Percentiles rank a stretch among this genome's conserved stretches.
phyloP scores from a whole-genome alignment of 257 asterid genomes.

The Lavandula angustifolia region DNA sequence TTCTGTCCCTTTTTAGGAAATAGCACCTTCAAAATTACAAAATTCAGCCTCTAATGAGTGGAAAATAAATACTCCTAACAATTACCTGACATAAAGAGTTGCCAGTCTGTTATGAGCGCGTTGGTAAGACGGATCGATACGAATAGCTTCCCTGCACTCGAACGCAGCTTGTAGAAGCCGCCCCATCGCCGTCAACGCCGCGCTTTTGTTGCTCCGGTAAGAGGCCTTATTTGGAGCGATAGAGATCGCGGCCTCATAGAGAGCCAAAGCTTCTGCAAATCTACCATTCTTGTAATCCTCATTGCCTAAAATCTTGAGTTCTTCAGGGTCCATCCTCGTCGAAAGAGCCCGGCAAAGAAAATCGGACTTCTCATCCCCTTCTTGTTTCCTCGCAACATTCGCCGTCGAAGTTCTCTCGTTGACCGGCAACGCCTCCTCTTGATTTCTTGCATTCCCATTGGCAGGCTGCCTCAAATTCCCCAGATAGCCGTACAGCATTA shows the following conservation, averaged over 20 bases:
- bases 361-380: constrained; percentile 43
- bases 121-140: constrained; percentile 64
- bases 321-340: constrained; percentile 88
- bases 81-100: constrained; percentile 57
- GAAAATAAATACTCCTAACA: too few species aligned
- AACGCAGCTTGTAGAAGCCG: constrained; percentile 84
- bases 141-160: constrained; percentile 76
- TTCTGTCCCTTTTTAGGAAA: too few species aligned
- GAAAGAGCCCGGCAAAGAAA: constrained; percentile 81
- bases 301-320: constrained; percentile 82
- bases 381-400: constrained; percentile 50
- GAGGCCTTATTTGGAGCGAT: constrained; percentile 90
- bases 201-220: constrained; percentile 90
- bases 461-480: constrained; percentile 65
- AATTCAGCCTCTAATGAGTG: too few species aligned
- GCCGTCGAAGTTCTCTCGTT: constrained; percentile 45
- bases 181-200: constrained; percentile 84
- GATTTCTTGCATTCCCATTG: constrained; percentile 49
- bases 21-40: too few species aligned
- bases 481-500: constrained; percentile 56
- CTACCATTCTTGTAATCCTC: constrained; percentile 96
- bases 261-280: constrained; percentile 85
- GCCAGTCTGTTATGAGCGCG: constrained; percentile 80
- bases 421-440: neutral
- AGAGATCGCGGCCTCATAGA: constrained; percentile 91